These are phyloP conservation scores for Colletotrichum magnum DNA, from an alignment of 2,329 filamentous ascomycete species.

Conservation along the genomic window DNA sequence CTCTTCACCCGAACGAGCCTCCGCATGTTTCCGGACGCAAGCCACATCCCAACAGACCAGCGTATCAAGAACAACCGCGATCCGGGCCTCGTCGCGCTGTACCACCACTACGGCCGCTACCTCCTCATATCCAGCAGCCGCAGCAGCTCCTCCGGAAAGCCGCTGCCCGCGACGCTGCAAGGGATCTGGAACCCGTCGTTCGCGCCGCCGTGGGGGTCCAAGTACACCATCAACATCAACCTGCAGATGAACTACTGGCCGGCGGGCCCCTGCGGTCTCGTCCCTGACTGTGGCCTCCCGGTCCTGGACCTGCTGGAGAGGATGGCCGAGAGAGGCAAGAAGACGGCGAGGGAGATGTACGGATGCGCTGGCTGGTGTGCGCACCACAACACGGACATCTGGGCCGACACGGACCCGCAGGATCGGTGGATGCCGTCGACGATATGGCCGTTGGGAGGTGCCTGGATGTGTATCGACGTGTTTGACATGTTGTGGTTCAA, in stretches of 20 bases:
- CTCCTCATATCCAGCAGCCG: conserved; percentile 42
- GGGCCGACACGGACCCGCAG: conserved; percentile 52
- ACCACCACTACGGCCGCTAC: conserved; percentile 42
- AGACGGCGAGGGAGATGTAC: conserved; percentile 52
- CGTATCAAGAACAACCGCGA: conserved; percentile 41
- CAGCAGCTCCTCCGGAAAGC: conserved; percentile 11
- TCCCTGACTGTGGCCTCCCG: conserved; percentile 31
- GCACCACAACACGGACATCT: conserved; percentile 56
- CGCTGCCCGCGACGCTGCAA: conserved; percentile 59
- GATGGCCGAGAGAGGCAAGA: conserved; percentile 50
- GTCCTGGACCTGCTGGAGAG: conserved; percentile 50
- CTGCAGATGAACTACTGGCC: conserved; percentile 60
- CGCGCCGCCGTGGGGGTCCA: conserved; percentile 56
- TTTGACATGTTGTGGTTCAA: conserved; percentile 54
- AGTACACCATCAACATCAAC: conserved; percentile 62
- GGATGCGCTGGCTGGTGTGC: conserved; percentile 50
- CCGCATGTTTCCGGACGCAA: conserved; percentile 45
- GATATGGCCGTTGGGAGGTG: conserved; percentile 56
- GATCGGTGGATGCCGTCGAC: conserved; percentile 50
- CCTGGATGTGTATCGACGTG: conserved; percentile 57
- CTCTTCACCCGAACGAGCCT: conserved; percentile 45
- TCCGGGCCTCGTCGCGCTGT: conserved; percentile 44
- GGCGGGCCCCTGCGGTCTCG: conserved; percentile 35
- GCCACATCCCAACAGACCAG: conserved; percentile 41
- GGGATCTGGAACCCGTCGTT: conserved; percentile 60